These are phyloP conservation scores for Claviceps humidiphila DNA, from an alignment of 2,329 filamentous ascomycete genomes.

Conservation along the genomic window DNA sequence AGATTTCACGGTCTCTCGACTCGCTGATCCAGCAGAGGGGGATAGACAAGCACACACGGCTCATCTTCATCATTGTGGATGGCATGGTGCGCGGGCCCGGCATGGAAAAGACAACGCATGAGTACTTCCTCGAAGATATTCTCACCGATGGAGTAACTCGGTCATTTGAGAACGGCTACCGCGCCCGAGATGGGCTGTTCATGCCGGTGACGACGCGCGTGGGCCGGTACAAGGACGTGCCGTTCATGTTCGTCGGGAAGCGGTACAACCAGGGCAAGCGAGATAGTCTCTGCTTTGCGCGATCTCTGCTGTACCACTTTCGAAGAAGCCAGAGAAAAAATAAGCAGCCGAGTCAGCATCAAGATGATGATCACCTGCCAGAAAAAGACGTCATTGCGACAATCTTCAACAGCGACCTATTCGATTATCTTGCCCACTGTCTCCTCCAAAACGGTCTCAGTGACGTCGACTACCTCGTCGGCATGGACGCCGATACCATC, in stretches of 20 bases:
- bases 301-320: conserved; percentile 35
- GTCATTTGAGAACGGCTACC: conserved; percentile 29
- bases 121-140: conserved; percentile 33
- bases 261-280: conserved; percentile 36
- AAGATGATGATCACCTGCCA: conserved; percentile 11
- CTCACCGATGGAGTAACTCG: conserved; percentile 21
- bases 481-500: conserved; percentile 36
- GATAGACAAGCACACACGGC: conserved; percentile 26
- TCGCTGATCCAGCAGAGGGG: conserved; percentile 30
- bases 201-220: conserved; percentile 32
- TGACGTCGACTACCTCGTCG: conserved; percentile 28
- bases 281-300: conserved; percentile 35
- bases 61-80: conserved; percentile 35
- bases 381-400: conserved; percentile 19
- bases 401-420: conserved; percentile 32
- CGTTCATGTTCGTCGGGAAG: conserved; percentile 35
- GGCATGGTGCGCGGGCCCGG: conserved; percentile 32
- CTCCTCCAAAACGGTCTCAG: conserved; percentile 25
- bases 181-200: conserved; percentile 30
- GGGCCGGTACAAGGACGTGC: conserved; percentile 31
- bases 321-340: conserved; percentile 23
- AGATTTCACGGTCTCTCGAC: conserved; percentile 30
- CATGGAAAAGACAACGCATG: conserved; percentile 34
- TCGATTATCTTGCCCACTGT: conserved; percentile 25
- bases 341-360: conserved; percentile 4